A percentile compares a stretch with the other conserved stretches of the same genome.
These are phyloP conservation scores for Penicillium freii DNA, from an alignment of 2,329 filamentous ascomycete genomes.

Conservation along the genomic window DNA sequence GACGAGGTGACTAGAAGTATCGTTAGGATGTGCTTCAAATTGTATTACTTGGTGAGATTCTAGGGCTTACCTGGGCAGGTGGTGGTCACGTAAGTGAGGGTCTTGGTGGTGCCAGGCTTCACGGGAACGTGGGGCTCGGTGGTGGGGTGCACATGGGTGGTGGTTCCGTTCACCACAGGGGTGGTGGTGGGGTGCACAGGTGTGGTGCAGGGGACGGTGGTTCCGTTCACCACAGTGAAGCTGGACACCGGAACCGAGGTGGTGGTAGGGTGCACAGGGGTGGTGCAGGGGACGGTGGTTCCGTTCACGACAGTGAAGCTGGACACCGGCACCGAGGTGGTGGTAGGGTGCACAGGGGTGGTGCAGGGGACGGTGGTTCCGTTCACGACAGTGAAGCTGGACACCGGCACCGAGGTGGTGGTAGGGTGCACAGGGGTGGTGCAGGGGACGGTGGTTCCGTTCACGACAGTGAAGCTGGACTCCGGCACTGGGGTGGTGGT, in stretches of 20 bases:
- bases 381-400: no score
- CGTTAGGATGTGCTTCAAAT: constrained; percentile 3
- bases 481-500: not conserved
- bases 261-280: not conserved
- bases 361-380: not conserved
- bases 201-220: not conserved
- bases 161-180: not conserved
- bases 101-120: constrained; percentile 29
- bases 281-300: constrained; percentile 13
- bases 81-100: constrained; percentile 36
- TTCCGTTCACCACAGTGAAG: no score
- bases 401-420: not conserved
- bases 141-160: constrained; percentile 4
- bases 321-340: not conserved
- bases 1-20: constrained; percentile 27
- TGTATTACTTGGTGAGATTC: not conserved
- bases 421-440: not conserved
- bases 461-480: no score
- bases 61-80: constrained; percentile 32
- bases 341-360: not conserved
- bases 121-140: constrained; percentile 17
- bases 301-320: not conserved
- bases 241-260: not conserved
- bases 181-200: not conserved
- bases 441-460: not conserved